Conservation (phyloP, 495 filamentous ascomycete genomes). For the Neurospora africana region DNA sequence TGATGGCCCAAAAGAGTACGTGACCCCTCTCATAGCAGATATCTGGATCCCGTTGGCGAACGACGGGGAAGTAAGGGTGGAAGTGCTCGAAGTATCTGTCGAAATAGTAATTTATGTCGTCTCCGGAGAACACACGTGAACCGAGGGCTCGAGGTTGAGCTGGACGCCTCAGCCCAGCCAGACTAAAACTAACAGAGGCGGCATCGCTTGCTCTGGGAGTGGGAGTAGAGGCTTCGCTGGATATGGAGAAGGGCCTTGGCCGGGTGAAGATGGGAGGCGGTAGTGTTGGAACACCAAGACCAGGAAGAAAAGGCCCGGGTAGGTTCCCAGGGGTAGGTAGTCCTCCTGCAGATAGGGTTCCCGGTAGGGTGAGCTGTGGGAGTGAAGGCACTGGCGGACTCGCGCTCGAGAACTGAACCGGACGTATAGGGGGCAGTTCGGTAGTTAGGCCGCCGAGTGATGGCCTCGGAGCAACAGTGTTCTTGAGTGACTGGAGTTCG, state of each 20-base stretch:
- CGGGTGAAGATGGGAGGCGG: conserved; percentile 9
- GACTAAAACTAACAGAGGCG: background rate
- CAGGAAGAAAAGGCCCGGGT: conserved; percentile 2
- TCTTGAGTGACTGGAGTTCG: conserved; percentile 35
- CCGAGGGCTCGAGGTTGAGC: conserved; percentile 29
- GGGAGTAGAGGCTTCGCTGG: conserved; percentile 5
- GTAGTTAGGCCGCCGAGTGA: background rate
- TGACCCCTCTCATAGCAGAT: conserved; percentile 27
- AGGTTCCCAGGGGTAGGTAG: background rate
- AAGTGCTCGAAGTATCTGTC: conserved; percentile 34
- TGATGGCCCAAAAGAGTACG: conserved; percentile 36
- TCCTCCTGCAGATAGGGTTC: background rate
- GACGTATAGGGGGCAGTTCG: conserved; percentile 7
- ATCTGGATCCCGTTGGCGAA: conserved; percentile 28
- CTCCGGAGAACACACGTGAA: conserved; percentile 35
- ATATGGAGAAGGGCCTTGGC: conserved; percentile 4
- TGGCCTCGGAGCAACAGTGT: conserved; percentile 24
- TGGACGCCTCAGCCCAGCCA: conserved; percentile 5
- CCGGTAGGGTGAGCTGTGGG: background rate
- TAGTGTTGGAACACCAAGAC: conserved; percentile 1
- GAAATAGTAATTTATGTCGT: conserved; percentile 38
- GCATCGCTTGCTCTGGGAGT: conserved; percentile 8
- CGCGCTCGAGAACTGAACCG: conserved; percentile 7
- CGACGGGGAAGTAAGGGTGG: conserved; percentile 34
- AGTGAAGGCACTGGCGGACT: background rate